phyloP scores from a whole-genome alignment of 2,329 filamentous ascomycete genomes.

The Endoconidiophora laricicola region DNA sequence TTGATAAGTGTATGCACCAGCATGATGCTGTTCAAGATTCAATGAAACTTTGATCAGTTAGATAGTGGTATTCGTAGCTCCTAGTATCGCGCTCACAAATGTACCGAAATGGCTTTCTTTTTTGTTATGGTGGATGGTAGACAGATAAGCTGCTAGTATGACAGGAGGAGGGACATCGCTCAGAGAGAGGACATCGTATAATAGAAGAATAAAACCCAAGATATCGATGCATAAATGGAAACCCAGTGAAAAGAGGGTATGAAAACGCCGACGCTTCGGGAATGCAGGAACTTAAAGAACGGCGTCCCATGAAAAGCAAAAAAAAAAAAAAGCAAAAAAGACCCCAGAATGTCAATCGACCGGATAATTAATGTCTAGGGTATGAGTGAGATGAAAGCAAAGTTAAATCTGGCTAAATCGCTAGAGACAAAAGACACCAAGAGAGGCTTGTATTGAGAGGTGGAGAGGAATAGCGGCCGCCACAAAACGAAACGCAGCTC shows the following conservation, averaged over 20 bases:
- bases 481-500: not conserved
- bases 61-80: no score
- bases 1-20: no score
- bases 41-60: no score
- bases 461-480: not conserved
- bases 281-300: not conserved
- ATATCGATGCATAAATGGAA: not conserved
- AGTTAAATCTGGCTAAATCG: not conserved
- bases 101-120: not conserved
- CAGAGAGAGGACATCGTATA: constrained; percentile 7
- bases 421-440: not conserved
- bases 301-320: not conserved
- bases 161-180: not conserved
- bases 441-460: not conserved
- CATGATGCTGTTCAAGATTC: no score
- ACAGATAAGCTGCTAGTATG: not conserved
- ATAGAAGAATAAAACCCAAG: constrained; percentile 7
- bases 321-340: not conserved
- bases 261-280: constrained; percentile 1
- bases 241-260: not conserved
- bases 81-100: no score
- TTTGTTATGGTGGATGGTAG: not conserved
- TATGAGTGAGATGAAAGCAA: no score
- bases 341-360: no score
- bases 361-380: no score